A percentile compares a stretch with the other conserved stretches of the same genome.
These are phyloP conservation scores for Cetradonia linearis DNA, from an alignment of 495 filamentous ascomycete species.

Conservation along the genomic window DNA sequence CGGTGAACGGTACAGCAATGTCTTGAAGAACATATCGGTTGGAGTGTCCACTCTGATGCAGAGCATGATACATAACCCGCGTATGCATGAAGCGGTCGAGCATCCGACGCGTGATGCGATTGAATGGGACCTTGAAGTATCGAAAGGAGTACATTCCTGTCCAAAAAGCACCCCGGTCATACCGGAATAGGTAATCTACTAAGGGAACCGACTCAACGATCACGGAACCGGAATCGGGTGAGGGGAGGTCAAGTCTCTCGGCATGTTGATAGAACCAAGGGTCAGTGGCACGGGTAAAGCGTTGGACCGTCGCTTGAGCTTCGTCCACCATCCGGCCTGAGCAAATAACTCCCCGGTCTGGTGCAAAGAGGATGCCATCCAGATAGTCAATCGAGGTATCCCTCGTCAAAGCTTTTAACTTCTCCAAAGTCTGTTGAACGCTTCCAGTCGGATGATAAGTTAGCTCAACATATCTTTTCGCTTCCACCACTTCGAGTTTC, in stretches of 20 bases:
- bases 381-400: conserved; percentile 42
- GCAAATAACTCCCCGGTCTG: conserved; percentile 36
- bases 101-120: conserved; percentile 39
- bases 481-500: conserved; percentile 39
- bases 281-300: conserved; percentile 40
- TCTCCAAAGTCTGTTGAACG: conserved; percentile 33
- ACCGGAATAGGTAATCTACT: conserved; percentile 51
- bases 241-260: conserved; percentile 9
- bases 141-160: conserved; percentile 39
- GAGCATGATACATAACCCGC: conserved; percentile 45
- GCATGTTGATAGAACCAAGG: conserved; percentile 54
- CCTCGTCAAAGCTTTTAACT: conserved; percentile 26
- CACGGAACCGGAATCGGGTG: conserved; percentile 9
- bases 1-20: conserved; percentile 41
- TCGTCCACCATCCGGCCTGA: conserved; percentile 37
- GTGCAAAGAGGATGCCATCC: conserved; percentile 43
- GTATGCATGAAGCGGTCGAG: conserved; percentile 46
- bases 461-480: conserved; percentile 39
- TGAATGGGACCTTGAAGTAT: conserved; percentile 50
- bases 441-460: conserved; percentile 32
- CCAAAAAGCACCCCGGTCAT: conserved; percentile 55
- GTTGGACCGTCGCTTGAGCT: conserved; percentile 21
- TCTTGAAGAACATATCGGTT: conserved; percentile 46
- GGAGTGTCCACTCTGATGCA: conserved; percentile 41
- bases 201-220: conserved; percentile 41